phyloP scores from a whole-genome alignment of 805 yeast genomes.

The Candida methanosorbosa region DNA sequence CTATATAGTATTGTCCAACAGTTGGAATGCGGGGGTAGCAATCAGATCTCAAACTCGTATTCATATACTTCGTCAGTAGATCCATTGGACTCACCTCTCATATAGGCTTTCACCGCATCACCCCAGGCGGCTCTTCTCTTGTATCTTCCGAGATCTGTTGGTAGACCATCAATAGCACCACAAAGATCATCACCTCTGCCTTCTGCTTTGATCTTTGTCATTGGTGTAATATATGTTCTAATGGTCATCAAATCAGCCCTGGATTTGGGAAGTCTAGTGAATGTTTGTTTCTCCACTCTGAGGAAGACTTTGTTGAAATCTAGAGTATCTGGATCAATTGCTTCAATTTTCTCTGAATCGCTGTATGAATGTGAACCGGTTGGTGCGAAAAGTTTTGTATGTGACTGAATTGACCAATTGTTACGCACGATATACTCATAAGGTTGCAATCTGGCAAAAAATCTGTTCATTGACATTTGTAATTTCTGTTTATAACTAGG shows the following conservation, averaged over 20 bases:
- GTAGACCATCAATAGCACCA: slow-evolving; percentile 59
- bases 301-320: slow-evolving; percentile 42
- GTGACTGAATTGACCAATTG: slow-evolving; percentile 68
- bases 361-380: slow-evolving; percentile 32
- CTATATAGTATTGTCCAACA: too few relatives aligned
- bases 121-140: slow-evolving; percentile 66
- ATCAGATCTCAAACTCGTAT: slow-evolving; percentile 9
- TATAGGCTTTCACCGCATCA: slow-evolving; percentile 41
- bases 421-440: slow-evolving; percentile 50
- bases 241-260: slow-evolving; percentile 41
- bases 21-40: too few relatives aligned
- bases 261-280: slow-evolving; percentile 43
- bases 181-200: slow-evolving; percentile 38
- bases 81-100: slow-evolving; percentile 31
- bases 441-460: slow-evolving; percentile 47
- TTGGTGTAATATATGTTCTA: slow-evolving; percentile 50
- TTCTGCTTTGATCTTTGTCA: slow-evolving; percentile 36
- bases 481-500: slow-evolving; percentile 55
- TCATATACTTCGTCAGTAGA: slow-evolving; percentile 14
- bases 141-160: slow-evolving; percentile 49
- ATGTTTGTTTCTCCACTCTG: slow-evolving; percentile 52
- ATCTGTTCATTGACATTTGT: slow-evolving; percentile 56
- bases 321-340: slow-evolving; percentile 24
- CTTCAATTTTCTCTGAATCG: slow-evolving; percentile 26
- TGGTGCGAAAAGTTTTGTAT: slow-evolving; percentile 39